Evolutionary conservation across 345 rosid genomes (phyloP).

Genomic region (Dipteronia dyeriana): DNA sequence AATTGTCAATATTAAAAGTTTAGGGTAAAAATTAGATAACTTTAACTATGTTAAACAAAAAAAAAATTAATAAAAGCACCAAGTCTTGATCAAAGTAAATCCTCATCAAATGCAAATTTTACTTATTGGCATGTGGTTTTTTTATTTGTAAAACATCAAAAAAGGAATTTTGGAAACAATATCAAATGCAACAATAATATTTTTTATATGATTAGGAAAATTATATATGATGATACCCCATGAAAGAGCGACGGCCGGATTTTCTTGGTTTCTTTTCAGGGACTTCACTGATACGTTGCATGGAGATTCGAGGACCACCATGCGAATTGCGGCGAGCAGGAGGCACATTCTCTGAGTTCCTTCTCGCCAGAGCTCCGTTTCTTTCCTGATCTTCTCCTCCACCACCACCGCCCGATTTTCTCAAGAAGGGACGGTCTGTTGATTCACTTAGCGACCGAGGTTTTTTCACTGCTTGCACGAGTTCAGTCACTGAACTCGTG

Average conservation of each 20-base stretch:
- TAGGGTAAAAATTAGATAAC: no score
- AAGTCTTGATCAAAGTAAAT: no score
- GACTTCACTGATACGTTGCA: constrained; percentile 73
- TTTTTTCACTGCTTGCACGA: constrained; percentile 79
- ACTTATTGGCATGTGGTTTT: no score
- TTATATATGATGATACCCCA: constrained; percentile 48
- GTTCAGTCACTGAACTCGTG: constrained; percentile 70
- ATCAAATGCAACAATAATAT: no score
- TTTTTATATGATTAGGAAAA: no score
- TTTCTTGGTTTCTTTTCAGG: constrained; percentile 70
- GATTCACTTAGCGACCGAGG: constrained; percentile 90
- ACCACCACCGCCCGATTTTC: constrained; percentile 57
- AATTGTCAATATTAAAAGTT: no score
- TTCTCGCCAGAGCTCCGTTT: constrained; percentile 38
- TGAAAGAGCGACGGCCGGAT: constrained; percentile 74
- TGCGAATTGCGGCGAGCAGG: constrained; percentile 47
- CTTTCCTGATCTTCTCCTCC: constrained; percentile 35
- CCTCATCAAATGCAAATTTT: no score
- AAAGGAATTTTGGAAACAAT: no score
- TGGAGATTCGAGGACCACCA: constrained; percentile 48
- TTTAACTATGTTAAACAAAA: no score
- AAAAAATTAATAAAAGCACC: no score
- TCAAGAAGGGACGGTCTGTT: constrained; percentile 43
- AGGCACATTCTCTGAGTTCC: constrained; percentile 60
- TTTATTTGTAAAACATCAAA: no score